These are phyloP conservation scores for Trifolium subterraneum DNA, from an alignment of 306 rosid genomes.

Conservation along the genomic window DNA sequence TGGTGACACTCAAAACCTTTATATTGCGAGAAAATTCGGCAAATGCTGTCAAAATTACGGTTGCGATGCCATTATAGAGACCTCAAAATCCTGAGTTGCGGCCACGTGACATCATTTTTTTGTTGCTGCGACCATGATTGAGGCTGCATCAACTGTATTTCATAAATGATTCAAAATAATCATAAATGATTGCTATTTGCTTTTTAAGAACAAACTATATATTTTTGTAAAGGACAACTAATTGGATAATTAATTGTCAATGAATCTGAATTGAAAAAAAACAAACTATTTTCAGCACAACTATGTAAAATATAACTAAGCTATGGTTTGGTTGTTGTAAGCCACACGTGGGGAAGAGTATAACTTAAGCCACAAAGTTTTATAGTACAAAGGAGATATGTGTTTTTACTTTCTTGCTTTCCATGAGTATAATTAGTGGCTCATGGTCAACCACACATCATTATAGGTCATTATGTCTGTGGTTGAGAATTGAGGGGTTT, in stretches of 20 bases:
- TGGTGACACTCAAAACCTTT: too few relatives aligned
- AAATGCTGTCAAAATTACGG: too few relatives aligned
- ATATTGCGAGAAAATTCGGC: not conserved
- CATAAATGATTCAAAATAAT: not conserved
- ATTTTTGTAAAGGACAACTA: not conserved
- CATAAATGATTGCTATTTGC: not conserved
- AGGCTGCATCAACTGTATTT: not conserved
- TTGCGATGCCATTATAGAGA: not conserved
- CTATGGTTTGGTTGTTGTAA: not conserved
- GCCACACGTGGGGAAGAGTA: not conserved
- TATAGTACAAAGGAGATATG: not conserved
- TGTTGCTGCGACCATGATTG: not conserved
- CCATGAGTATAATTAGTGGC: slow-evolving; percentile 39
- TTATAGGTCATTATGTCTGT: slow-evolving; percentile 43
- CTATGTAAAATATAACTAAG: not conserved
- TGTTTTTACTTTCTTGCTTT: slow-evolving; percentile 17
- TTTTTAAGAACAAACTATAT: not conserved
- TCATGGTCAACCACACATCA: slow-evolving; percentile 41
- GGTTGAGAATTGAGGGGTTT: slow-evolving; percentile 44
- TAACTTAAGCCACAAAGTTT: not conserved
- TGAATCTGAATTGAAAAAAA: not conserved
- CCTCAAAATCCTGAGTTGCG: not conserved
- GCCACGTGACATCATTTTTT: not conserved
- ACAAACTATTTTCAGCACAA: not conserved
- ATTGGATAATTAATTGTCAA: not conserved